Percentiles rank a stretch among this genome's conserved stretches.
phyloP scores from a whole-genome alignment of 352 stramenopile species.

The Globisporangium carolinianum region DNA sequence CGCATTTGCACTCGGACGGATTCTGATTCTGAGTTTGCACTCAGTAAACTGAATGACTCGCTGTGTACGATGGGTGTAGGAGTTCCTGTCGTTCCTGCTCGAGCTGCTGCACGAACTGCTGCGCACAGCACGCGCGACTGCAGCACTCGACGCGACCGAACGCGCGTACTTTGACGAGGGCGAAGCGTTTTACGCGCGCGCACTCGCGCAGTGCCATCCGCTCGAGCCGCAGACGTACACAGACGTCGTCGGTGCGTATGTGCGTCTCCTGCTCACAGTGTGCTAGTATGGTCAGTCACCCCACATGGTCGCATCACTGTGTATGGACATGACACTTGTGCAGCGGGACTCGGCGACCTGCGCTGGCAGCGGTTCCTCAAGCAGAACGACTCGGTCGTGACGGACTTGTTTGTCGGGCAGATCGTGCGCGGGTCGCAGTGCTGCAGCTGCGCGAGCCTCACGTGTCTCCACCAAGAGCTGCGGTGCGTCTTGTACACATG shows the following conservation, averaged over 20 bases:
- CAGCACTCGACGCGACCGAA: constrained; percentile 2
- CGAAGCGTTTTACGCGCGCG: constrained; percentile 18
- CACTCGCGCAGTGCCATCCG: constrained; percentile 22
- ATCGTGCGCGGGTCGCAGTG: constrained; percentile 76
- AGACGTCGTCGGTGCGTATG: constrained; percentile 43
- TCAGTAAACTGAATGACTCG: not conserved
- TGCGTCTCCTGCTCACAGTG: not conserved
- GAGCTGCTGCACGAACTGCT: constrained; percentile 63
- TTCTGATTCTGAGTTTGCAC: not conserved
- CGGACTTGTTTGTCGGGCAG: constrained; percentile 61
- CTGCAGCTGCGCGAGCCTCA: constrained; percentile 62
- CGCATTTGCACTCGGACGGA: too few species aligned
- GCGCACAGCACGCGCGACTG: constrained; percentile 7
- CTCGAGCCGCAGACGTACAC: constrained; percentile 48
- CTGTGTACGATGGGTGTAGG: constrained; percentile 15
- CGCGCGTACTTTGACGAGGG: constrained; percentile 16
- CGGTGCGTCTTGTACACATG: constrained; percentile 11
- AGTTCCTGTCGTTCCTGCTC: constrained; percentile 67
- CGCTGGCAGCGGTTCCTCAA: constrained; percentile 53
- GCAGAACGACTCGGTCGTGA: constrained; percentile 61
- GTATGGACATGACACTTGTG: too few species aligned
- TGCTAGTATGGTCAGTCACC: too few species aligned
- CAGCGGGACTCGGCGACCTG: constrained; percentile 50
- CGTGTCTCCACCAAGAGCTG: constrained; percentile 64
- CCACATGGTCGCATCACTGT: too few species aligned